Conservation (phyloP, 129 eudicot genomes). For the Logfia minima region DNA sequence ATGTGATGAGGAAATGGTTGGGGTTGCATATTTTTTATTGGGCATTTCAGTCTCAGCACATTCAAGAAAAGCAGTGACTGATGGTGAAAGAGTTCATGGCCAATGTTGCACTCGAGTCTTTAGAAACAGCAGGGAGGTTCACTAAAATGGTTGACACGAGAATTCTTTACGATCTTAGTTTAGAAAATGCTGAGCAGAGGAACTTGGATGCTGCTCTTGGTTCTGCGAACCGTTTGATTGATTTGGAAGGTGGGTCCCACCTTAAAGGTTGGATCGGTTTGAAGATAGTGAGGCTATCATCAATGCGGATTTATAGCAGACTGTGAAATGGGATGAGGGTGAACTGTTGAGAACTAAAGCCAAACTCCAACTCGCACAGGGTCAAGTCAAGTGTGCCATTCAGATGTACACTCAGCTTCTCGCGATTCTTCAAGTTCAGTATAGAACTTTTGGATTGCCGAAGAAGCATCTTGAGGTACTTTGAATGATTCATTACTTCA, state of each 20-base stretch:
- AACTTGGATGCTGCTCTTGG: conserved; percentile 69
- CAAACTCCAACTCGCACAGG: conserved; percentile 77
- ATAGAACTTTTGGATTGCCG: conserved; percentile 45
- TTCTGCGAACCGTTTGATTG: conserved; percentile 48
- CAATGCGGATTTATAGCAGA: conserved; percentile 83
- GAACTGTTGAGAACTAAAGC: conserved; percentile 74
- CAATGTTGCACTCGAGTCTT: conserved; percentile 62
- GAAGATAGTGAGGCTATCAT: conserved; percentile 56
- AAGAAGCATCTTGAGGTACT: conserved; percentile 34
- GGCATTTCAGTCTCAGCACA: conserved; percentile 60
- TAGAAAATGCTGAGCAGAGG: conserved; percentile 83
- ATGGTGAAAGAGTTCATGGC: conserved; percentile 47
- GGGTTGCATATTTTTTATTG: conserved; percentile 52
- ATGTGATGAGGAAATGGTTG: conserved; percentile 43
- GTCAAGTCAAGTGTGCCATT: conserved; percentile 60
- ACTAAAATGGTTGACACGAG: conserved; percentile 52
- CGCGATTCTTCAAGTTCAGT: conserved; percentile 61
- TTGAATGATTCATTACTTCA: neutral
- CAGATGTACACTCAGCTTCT: conserved; percentile 73
- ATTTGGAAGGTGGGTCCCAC: conserved; percentile 68
- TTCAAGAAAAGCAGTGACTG: conserved; percentile 41
- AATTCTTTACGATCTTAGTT: conserved; percentile 55
- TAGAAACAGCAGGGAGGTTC: conserved; percentile 66
- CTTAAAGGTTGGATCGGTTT: conserved; percentile 61
- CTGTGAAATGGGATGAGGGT: conserved; percentile 80